phyloP scores from a whole-genome alignment of 106 monocot species.

The Apostasia shenzhenica region DNA sequence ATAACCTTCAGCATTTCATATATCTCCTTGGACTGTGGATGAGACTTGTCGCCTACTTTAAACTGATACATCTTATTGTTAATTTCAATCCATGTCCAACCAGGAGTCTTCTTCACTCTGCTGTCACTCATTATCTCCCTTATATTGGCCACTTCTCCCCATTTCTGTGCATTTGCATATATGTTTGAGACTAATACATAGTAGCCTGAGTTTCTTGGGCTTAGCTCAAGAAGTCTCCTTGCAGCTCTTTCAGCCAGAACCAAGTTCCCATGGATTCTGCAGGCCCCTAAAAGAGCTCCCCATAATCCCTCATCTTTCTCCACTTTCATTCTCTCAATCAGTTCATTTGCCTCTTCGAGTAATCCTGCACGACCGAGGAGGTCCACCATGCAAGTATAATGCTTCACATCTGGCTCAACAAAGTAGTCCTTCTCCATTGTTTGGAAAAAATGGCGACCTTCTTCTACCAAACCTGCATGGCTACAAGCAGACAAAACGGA shows the following conservation, averaged over 20 bases:
- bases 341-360: conserved; percentile 27
- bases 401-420: conserved; percentile 38
- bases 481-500: conserved; percentile 40
- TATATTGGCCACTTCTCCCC: conserved; percentile 40
- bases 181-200: conserved; percentile 52
- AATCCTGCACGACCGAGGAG: conserved; percentile 45
- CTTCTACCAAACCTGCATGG: conserved; percentile 41
- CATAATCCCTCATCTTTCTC: conserved; percentile 54
- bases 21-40: conserved; percentile 30
- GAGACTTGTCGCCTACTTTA: conserved; percentile 33
- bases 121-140: conserved; percentile 28
- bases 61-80: conserved; percentile 27
- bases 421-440: conserved; percentile 31
- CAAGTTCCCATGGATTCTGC: conserved; percentile 34
- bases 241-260: conserved; percentile 36
- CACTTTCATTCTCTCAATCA: conserved; percentile 16
- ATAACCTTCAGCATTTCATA: conserved; percentile 26
- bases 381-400: conserved; percentile 48
- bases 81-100: conserved; percentile 51
- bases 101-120: conserved; percentile 38
- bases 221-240: conserved; percentile 33
- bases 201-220: conserved; percentile 35
- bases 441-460: conserved; percentile 23
- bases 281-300: conserved; percentile 44
- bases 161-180: conserved; percentile 34